A percentile compares a stretch with the other conserved stretches of the same genome.
Conservation (phyloP, 179 eudicot species). For the Pouteria campechiana region DNA sequence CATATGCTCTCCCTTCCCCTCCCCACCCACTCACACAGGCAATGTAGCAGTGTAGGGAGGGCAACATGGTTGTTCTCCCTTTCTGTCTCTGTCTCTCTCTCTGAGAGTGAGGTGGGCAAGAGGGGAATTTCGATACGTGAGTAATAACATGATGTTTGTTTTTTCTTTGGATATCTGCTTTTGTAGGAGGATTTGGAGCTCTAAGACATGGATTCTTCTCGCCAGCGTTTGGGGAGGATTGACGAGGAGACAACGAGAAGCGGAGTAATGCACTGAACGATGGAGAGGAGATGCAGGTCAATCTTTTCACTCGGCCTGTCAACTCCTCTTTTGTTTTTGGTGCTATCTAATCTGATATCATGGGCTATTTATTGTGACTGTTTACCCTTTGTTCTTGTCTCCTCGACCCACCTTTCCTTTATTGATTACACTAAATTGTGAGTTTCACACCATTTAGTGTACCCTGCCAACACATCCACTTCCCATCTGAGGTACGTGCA, state of each 20-base stretch:
- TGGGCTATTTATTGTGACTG: not conserved
- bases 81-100: not conserved
- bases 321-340: constrained; percentile 9
- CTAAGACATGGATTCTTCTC: not conserved
- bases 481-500: no score
- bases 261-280: constrained; percentile 7
- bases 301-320: constrained; percentile 22
- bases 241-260: constrained; percentile 22
- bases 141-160: no score
- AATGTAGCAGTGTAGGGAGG: not conserved
- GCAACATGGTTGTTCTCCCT: not conserved
- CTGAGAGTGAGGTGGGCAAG: constrained; percentile 1
- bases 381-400: constrained; percentile 2
- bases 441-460: no score
- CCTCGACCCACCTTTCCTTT: constrained; percentile 1
- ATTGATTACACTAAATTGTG: no score
- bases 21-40: not conserved
- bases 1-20: constrained; percentile 4
- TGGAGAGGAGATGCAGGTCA: constrained; percentile 30
- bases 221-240: no score
- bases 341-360: constrained; percentile 1
- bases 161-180: not conserved
- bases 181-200: constrained; percentile 1
- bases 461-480: no score
- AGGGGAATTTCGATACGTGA: no score